Conservation (phyloP, 805 yeast genomes). For the Candida michaelii region DNA sequence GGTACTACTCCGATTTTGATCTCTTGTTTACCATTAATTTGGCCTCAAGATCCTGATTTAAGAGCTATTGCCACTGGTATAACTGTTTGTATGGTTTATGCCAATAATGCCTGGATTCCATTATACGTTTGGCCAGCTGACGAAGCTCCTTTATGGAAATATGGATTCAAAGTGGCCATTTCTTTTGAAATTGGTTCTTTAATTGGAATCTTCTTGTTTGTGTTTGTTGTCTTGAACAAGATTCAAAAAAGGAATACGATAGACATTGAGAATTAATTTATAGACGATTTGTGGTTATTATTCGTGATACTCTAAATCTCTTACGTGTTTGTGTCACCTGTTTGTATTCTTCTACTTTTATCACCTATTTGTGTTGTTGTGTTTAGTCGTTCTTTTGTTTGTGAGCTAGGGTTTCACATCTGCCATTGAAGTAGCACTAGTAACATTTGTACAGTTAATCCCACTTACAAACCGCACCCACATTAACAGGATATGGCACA, state of each 20-base stretch:
- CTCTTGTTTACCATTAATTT: constrained; percentile 1
- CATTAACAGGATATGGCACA: no score
- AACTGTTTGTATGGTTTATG: constrained; percentile 28
- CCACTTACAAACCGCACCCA: no score
- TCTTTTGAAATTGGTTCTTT: not conserved
- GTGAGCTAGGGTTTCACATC: no score
- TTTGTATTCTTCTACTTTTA: no score
- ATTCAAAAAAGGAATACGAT: not conserved
- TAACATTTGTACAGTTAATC: no score
- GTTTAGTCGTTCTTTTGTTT: no score
- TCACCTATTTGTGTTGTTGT: no score
- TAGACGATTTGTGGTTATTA: no score
- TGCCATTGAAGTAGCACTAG: no score
- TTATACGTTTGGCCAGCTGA: constrained; percentile 29
- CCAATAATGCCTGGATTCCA: constrained; percentile 35
- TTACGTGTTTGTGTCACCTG: no score
- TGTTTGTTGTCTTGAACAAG: not conserved
- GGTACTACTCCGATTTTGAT: constrained; percentile 2
- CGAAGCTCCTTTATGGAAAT: constrained; percentile 30
- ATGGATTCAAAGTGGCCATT: constrained; percentile 29
- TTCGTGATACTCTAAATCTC: no score
- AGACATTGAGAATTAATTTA: not conserved
- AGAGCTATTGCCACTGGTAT: constrained; percentile 13
- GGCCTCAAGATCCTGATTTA: not conserved
- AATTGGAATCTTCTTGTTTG: not conserved